Conservation (phyloP, 305 asterid genomes). For the Solanum hybrid region DNA sequence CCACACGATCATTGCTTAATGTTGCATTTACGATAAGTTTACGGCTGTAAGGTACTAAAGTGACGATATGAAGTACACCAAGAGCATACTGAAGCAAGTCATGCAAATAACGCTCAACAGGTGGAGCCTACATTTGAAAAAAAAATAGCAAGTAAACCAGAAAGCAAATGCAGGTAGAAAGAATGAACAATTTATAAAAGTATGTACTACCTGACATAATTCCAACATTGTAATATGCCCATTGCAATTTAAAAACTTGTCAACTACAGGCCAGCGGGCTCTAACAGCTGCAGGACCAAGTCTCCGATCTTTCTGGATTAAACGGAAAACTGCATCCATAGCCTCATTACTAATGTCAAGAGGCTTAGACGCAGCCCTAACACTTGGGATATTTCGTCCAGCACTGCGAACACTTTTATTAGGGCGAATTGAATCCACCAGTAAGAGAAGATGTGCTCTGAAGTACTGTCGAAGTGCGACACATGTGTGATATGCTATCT, state of each 20-base stretch:
- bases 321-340: slow-evolving; percentile 84
- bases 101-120: slow-evolving; percentile 94
- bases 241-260: slow-evolving; percentile 62
- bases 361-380: slow-evolving; percentile 79
- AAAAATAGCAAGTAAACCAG: slow-evolving; percentile 8
- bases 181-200: background rate
- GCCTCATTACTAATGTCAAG: slow-evolving; percentile 95
- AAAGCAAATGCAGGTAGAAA: slow-evolving; percentile 1
- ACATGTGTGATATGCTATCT: slow-evolving; percentile 93
- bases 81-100: slow-evolving; percentile 94
- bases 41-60: slow-evolving; percentile 83
- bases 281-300: slow-evolving; percentile 85
- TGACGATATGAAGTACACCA: slow-evolving; percentile 83
- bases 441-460: slow-evolving; percentile 84
- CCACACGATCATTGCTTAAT: slow-evolving; percentile 85
- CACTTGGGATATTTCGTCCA: slow-evolving; percentile 59
- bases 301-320: slow-evolving; percentile 85
- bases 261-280: slow-evolving; percentile 89
- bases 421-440: slow-evolving; percentile 90
- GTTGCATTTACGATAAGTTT: slow-evolving; percentile 75
- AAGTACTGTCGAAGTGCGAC: slow-evolving; percentile 87
- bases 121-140: slow-evolving; percentile 67
- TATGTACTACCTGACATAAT: slow-evolving; percentile 76
- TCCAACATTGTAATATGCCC: slow-evolving; percentile 97
- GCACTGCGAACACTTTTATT: slow-evolving; percentile 69